Conservation (phyloP, 768 basidiomycete species). For the Hirschioporus abietinus region DNA sequence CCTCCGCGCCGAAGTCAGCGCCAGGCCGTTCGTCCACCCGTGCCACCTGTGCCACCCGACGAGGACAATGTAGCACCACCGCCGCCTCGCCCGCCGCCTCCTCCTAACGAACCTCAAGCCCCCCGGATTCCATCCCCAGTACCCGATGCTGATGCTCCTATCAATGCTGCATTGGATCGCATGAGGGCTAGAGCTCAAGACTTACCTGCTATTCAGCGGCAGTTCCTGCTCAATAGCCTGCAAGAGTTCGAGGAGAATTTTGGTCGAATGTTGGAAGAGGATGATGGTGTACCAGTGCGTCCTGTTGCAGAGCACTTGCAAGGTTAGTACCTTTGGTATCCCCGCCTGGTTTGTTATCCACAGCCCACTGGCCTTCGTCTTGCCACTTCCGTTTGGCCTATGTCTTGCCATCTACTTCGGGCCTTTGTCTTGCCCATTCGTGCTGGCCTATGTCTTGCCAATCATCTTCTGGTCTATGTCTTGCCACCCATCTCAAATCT, state of each 20-base stretch:
- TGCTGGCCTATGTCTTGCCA: no score
- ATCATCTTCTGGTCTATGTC: no score
- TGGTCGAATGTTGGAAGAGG: neutral
- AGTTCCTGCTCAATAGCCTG: neutral
- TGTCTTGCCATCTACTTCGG: no score
- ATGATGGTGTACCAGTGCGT: neutral
- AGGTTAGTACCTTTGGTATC: no score
- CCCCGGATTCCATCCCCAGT: neutral
- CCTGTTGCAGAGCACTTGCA: no score
- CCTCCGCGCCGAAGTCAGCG: neutral
- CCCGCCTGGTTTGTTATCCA: neutral
- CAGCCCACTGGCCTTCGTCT: neutral
- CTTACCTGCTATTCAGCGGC: neutral
- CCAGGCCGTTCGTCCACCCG: neutral
- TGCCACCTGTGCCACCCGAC: neutral
- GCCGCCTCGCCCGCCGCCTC: no score
- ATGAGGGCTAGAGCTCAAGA: neutral
- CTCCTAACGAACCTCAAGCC: neutral
- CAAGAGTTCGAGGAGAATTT: neutral
- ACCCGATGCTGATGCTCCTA: neutral
- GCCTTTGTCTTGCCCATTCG: no score
- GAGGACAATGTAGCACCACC: no score
- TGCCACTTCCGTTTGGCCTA: neutral
- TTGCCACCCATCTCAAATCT: no score
- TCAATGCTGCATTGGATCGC: neutral